Conservation (phyloP, 306 rosid species). For the Cajanus cajan region DNA sequence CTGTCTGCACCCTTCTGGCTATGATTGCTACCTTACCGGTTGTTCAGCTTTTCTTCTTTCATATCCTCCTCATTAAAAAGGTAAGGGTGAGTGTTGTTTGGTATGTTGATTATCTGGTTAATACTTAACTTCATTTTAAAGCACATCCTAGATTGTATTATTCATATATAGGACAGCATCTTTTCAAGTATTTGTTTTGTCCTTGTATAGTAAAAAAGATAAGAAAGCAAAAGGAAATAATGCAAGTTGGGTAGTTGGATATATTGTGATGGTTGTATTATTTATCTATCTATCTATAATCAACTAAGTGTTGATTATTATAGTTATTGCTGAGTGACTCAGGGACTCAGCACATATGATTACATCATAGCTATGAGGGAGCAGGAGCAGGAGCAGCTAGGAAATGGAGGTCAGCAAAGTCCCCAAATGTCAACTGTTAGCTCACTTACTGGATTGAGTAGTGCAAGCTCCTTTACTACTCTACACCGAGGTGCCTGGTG, state of each 20-base stretch:
- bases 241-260: not conserved
- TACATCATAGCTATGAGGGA: constrained; percentile 88
- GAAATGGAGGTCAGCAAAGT: constrained; percentile 80
- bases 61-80: constrained; percentile 84
- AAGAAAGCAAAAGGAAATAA: not conserved
- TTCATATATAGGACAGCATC: not conserved
- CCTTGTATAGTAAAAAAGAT: not conserved
- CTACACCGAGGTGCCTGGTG: constrained; percentile 88
- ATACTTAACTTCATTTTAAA: not conserved
- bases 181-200: not conserved
- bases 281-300: not conserved
- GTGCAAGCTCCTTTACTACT: constrained; percentile 75
- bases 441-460: constrained; percentile 86
- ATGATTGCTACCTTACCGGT: constrained; percentile 83
- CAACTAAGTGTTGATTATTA: not conserved
- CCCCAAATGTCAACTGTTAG: constrained; percentile 92
- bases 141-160: not conserved
- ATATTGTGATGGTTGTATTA: not conserved
- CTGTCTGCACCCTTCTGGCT: constrained; percentile 72
- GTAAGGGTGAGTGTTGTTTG: constrained; percentile 29
- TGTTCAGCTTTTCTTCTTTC: constrained; percentile 84
- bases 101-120: not conserved
- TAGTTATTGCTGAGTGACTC: constrained; percentile 10
- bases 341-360: constrained; percentile 92
- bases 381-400: constrained; percentile 79